Base-by-base conservation (phyloP, 2,329 filamentous ascomycete species). In the Fusarium dlaminii region DNA sequence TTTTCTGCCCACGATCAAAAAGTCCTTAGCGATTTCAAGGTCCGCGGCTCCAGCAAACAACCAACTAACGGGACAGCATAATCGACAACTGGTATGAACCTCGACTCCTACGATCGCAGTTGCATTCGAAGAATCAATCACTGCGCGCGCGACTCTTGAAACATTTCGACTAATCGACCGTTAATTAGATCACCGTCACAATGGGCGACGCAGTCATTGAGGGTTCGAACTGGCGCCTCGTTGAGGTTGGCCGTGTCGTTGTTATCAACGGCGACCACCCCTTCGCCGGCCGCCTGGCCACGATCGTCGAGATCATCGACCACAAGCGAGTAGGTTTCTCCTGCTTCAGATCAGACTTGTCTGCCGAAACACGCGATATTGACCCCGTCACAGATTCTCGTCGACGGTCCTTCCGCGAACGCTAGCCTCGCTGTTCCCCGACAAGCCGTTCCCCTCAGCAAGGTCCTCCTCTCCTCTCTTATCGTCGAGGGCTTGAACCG, bases 301-400 rank as follows among this genome's bases (percentile, higher is more conserved):
- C 92, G 82, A 96, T 99, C 83, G 95, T 98, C 87, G 96, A 99
- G 92, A 98, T 99, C 87, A 96, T 99, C 89, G 96, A 99, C 89
- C 96, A 99, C 93, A 98, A 98, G 92, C 95, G 96, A 88, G 96
- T 99, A 97, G 85, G 96, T 94, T 84, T 57, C 66, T 55, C 55
- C 55, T 58, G 66, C 60, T 57, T 59, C 58, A 56, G 55, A 59
- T 51, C 42, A 58, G 59, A 36, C 46, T 27, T 49, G 30, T 59
- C 60, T 68, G 63, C 42, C 52, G 43, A 49, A 54, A 59, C 51
- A 54, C 42, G 62, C 68, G 62, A 70, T 77, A 78, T 79, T 81
- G 75, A 81, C 76, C 51, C 32, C 70, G 64, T 77, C 64, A 68
- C 75, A 99, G 96, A 94, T 95, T 87, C 92, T 99, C 85, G 91